Conservation (phyloP, 2,329 filamentous ascomycete species). For the Cladosporium sp. region DNA sequence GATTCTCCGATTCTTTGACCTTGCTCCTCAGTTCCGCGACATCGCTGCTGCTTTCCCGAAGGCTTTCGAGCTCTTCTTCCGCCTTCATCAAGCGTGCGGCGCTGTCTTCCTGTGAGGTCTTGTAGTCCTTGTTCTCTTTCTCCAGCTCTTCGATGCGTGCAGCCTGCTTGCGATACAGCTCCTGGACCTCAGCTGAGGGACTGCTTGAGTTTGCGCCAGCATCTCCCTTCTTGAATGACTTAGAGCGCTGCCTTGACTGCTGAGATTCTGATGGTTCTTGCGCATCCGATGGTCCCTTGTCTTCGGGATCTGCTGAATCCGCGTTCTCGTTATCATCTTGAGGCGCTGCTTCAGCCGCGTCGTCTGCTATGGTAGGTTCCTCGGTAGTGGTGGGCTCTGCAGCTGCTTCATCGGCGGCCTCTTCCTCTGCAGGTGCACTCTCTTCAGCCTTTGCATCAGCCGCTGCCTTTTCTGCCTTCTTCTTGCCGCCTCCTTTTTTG, state of each 20-base stretch:
- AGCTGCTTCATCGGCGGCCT: conserved; percentile 30
- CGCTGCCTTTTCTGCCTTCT: conserved; percentile 37
- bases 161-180: conserved; percentile 88
- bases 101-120: conserved; percentile 51
- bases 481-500: conserved; percentile 59
- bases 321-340: conserved; percentile 26
- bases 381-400: conserved; percentile 32
- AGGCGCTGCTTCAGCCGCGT: conserved; percentile 26
- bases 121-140: conserved; percentile 75
- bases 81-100: conserved; percentile 74
- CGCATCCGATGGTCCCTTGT: conserved; percentile 27
- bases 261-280: conserved; percentile 64
- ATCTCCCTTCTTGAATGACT: conserved; percentile 71
- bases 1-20: conserved; percentile 61
- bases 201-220: conserved; percentile 14
- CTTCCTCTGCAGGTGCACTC: conserved; percentile 25
- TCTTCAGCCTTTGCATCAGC: conserved; percentile 25
- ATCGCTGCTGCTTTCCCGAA: conserved; percentile 70
- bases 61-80: conserved; percentile 79
- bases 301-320: conserved; percentile 21
- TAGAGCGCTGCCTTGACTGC: conserved; percentile 81
- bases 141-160: conserved; percentile 83
- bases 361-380: conserved; percentile 34
- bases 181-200: conserved; percentile 72
- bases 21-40: conserved; percentile 48